Evolutionary conservation across 2,329 filamentous ascomycete genomes (phyloP).

Genomic region (Leptographium lundbergii): DNA sequence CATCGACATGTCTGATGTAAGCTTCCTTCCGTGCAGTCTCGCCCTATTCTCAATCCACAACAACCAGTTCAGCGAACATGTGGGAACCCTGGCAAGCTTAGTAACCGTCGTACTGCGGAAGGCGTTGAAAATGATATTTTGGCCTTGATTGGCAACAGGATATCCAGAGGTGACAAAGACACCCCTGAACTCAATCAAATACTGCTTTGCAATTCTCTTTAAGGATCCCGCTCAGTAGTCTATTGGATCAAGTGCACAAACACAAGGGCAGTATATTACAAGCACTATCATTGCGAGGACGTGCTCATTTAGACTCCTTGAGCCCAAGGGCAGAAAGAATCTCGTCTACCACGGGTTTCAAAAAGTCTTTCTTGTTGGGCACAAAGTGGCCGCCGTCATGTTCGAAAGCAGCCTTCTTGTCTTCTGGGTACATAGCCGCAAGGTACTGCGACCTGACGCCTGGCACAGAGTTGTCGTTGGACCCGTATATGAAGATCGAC

Average conservation of each 20-base stretch:
- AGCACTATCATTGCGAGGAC: too few relatives aligned
- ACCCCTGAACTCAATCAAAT: background rate
- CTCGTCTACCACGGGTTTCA: conserved; percentile 4
- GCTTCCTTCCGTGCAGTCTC: background rate
- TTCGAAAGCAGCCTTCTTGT: conserved; percentile 3
- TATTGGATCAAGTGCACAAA: background rate
- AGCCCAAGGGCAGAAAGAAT: conserved; percentile 4
- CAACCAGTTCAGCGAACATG: background rate
- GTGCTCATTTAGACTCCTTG: background rate
- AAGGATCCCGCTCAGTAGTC: background rate
- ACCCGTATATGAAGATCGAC: conserved; percentile 5
- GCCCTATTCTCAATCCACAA: background rate
- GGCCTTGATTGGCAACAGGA: background rate
- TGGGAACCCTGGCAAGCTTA: background rate
- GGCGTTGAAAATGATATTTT: background rate
- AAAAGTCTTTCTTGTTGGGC: conserved; percentile 6
- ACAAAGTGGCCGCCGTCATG: conserved; percentile 7
- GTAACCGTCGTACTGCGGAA: background rate
- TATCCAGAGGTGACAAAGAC: background rate
- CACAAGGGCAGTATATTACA: too few relatives aligned
- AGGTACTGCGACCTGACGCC: conserved; percentile 4
- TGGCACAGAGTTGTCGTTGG: conserved; percentile 7
- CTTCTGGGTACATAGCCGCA: conserved; percentile 6
- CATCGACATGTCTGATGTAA: background rate
- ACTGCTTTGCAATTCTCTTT: background rate